Conservation (phyloP, 805 yeast species). For the Yamadazyma tumulicola region DNA sequence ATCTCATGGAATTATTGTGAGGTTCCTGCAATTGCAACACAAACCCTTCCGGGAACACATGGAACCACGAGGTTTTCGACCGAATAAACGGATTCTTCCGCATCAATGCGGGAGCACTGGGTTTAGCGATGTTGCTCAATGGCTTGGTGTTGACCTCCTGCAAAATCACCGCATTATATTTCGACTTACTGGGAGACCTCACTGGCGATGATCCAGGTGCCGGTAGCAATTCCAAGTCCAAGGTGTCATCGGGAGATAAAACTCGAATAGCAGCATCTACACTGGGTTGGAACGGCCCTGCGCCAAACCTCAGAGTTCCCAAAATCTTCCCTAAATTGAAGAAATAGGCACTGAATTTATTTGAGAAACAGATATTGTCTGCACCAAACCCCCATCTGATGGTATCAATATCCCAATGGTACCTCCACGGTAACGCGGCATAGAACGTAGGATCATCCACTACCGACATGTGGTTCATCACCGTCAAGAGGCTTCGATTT, state of each 20-base stretch:
- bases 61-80: conserved; percentile 80
- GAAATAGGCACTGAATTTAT: conserved; percentile 48
- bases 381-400: conserved; percentile 97
- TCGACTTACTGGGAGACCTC: conserved; percentile 21
- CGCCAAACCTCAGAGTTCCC: conserved; percentile 83
- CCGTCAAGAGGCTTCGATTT: conserved; percentile 73
- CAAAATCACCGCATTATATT: conserved; percentile 28
- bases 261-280: conserved; percentile 82
- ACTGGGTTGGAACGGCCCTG: conserved; percentile 89
- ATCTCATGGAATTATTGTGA: conserved; percentile 81
- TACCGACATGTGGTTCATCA: conserved; percentile 90
- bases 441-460: conserved; percentile 91
- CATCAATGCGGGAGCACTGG: conserved; percentile 31
- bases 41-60: conserved; percentile 91
- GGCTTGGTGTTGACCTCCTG: conserved; percentile 33
- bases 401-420: conserved; percentile 56
- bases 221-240: conserved; percentile 41
- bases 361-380: conserved; percentile 79
- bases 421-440: conserved; percentile 78
- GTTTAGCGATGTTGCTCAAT: conserved; percentile 12
- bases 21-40: conserved; percentile 85
- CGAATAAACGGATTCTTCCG: conserved; percentile 53
- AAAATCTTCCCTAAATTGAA: conserved; percentile 89
- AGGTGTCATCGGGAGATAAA: conserved; percentile 72
- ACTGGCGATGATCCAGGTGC: conserved; percentile 1